Evolutionary conservation across 1,139 yeast species (phyloP), one percentile per base, ranked within the genome.

Genomic region (Lodderomyces margitis): DNA sequence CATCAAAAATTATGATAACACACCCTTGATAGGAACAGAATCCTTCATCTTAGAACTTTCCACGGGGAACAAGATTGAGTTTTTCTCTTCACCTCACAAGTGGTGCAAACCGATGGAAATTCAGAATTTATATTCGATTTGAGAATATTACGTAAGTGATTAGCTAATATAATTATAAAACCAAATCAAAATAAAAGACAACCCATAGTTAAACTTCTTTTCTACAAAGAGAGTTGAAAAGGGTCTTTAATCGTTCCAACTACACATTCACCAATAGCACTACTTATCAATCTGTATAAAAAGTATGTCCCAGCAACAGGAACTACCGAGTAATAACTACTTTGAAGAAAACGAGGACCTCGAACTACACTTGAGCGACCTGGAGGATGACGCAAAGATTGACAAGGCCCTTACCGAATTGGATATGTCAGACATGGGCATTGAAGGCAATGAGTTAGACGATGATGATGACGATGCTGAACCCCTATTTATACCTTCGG

Each of bases 391-490:
- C 5, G 34, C 14, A 4, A 36, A 28, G 33, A 32, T 34, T 28
- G 42, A 35, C 21, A 16, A 30, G 20, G 39, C 25, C 9, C 30
- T 34, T 4, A 24, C 21, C 15, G 34, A 36, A 36, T 28, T 36
- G n/a, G 39, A 30, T n/a, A 20, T 27, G 33, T 12, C 15, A 6
- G 25, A 33, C n/a, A 11, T 33, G n/a, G 36, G 14, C 3, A 21
- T 33, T 5, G 36, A 33, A 15, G 36, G n/a, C 5, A 27, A 12
- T 21, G 36, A 12, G 16, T 11, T 27, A 28, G 39, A 23, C 24
- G 30, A 30, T 15, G 35, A 34, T 21, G 39, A 38, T n/a, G 45
- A 41, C 8, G 45, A 45, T 21, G 46, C 32, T 6, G 49, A 44
- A n/a, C 41, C 41, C 11, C 36, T 46, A 4, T 37, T 45, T 17